Evolutionary conservation across 2,329 filamentous ascomycete species (phyloP).

Genomic region (Nothophaeocryptopus gaeumannii): DNA sequence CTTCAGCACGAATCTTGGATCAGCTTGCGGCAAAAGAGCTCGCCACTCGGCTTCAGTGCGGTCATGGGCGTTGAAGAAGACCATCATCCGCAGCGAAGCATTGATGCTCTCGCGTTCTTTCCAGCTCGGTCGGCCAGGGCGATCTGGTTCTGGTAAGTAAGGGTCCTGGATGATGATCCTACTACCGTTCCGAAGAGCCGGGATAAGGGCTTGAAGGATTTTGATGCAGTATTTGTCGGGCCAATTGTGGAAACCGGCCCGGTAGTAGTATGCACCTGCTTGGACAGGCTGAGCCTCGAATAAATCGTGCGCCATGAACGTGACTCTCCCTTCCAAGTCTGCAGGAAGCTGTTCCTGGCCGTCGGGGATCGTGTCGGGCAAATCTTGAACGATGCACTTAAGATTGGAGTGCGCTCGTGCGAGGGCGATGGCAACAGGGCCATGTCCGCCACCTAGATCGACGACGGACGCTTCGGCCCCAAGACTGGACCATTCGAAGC

Average conservation of each 20-base stretch:
- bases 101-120: background rate
- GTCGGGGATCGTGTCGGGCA: background rate
- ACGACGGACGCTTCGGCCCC: background rate
- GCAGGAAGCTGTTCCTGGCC: background rate
- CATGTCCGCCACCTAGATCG: background rate
- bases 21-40: background rate
- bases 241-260: slow-evolving; percentile 7
- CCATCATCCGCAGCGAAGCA: slow-evolving; percentile 1
- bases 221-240: background rate
- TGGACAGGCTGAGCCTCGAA: slow-evolving; percentile 1
- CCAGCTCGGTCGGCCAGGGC: background rate
- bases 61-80: slow-evolving; percentile 2
- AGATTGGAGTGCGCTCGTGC: background rate
- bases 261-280: slow-evolving; percentile 2
- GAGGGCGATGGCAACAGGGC: background rate
- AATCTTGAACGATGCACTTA: slow-evolving; percentile 1
- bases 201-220: background rate
- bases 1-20: background rate
- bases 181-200: background rate
- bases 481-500: background rate
- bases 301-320: slow-evolving; percentile 7
- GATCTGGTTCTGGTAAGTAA: background rate
- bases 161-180: slow-evolving; percentile 1
- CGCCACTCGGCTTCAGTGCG: slow-evolving; percentile 1
- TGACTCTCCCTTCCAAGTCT: background rate